Evolutionary conservation across 768 basidiomycete genomes (phyloP).

Genomic region (Tulasnella sp.): DNA sequence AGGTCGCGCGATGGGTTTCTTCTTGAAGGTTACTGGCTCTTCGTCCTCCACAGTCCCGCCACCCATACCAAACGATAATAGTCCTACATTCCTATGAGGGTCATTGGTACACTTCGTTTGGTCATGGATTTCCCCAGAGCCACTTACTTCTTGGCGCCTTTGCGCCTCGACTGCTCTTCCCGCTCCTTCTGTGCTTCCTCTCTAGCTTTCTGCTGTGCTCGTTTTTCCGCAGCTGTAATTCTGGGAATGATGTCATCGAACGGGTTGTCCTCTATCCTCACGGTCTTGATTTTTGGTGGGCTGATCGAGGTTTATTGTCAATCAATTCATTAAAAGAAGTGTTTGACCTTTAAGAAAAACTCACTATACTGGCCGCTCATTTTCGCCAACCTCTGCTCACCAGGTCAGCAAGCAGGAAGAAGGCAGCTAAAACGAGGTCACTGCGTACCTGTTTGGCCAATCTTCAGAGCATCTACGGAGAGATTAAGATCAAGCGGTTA

Average conservation of each 20-base stretch:
- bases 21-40: slow-evolving; percentile 47
- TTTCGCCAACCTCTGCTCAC: slow-evolving; percentile 52
- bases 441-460: slow-evolving; percentile 70
- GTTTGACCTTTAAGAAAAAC: slow-evolving; percentile 25
- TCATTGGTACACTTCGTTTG: not conserved
- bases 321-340: not conserved
- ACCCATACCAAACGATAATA: slow-evolving; percentile 73
- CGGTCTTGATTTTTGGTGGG: slow-evolving; percentile 80
- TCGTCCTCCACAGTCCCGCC: slow-evolving; percentile 53
- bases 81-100: slow-evolving; percentile 61
- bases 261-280: slow-evolving; percentile 84
- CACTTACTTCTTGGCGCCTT: slow-evolving; percentile 79
- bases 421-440: too few species aligned
- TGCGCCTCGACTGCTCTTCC: slow-evolving; percentile 61
- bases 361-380: slow-evolving; percentile 73
- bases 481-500: not conserved
- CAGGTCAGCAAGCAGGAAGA: not conserved
- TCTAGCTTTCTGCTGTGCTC: slow-evolving; percentile 70
- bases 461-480: slow-evolving; percentile 72
- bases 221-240: slow-evolving; percentile 88
- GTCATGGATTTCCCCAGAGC: not conserved
- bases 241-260: slow-evolving; percentile 92
- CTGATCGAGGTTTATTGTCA: slow-evolving; percentile 31
- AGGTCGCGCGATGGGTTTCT: slow-evolving; percentile 73
- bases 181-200: slow-evolving; percentile 65